Percentiles rank a stretch among this genome's conserved stretches.
Conservation (phyloP, 139 green algal genomes). For the Pleodorina starrii region DNA sequence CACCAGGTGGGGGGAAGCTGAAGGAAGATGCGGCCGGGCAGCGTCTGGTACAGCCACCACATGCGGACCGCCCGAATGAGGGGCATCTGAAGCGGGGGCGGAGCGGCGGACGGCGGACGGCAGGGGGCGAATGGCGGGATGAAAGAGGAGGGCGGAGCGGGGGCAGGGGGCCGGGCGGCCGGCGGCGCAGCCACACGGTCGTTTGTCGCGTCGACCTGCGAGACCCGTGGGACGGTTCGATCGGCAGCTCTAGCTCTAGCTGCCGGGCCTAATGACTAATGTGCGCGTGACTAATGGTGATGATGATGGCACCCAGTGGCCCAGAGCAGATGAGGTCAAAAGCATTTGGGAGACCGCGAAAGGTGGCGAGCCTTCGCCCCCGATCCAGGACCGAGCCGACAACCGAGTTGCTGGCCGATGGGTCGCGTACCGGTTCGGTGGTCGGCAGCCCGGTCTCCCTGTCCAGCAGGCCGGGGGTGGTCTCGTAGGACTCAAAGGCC, state of each 20-base stretch:
- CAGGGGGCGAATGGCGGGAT: background rate
- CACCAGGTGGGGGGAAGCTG: constrained; percentile 50
- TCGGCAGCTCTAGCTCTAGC: background rate
- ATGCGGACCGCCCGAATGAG: constrained; percentile 6
- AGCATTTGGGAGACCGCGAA: background rate
- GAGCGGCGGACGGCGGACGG: background rate
- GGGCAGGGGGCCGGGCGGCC: too few relatives aligned
- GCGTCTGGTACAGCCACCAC: constrained; percentile 49
- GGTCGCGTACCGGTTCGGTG: constrained; percentile 2
- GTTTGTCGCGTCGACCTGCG: too few relatives aligned
- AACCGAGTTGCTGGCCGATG: too few relatives aligned
- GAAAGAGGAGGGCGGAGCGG: too few relatives aligned
- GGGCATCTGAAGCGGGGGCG: constrained; percentile 34
- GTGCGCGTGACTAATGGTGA: too few relatives aligned
- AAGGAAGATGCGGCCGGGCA: constrained; percentile 44
- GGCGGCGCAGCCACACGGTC: background rate
- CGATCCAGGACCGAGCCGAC: too few relatives aligned
- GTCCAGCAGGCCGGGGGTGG: constrained; percentile 17
- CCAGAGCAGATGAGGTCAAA: background rate
- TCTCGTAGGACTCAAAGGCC: background rate
- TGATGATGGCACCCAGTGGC: too few relatives aligned
- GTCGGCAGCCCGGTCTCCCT: constrained; percentile 2
- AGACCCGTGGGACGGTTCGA: too few relatives aligned
- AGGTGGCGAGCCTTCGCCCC: too few relatives aligned
- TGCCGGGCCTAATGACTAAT: too few relatives aligned